A percentile compares a stretch with the other conserved stretches of the same genome.
These are phyloP conservation scores for Prinsepia uniflora DNA, from an alignment of 306 rosid genomes.

Conservation along the genomic window DNA sequence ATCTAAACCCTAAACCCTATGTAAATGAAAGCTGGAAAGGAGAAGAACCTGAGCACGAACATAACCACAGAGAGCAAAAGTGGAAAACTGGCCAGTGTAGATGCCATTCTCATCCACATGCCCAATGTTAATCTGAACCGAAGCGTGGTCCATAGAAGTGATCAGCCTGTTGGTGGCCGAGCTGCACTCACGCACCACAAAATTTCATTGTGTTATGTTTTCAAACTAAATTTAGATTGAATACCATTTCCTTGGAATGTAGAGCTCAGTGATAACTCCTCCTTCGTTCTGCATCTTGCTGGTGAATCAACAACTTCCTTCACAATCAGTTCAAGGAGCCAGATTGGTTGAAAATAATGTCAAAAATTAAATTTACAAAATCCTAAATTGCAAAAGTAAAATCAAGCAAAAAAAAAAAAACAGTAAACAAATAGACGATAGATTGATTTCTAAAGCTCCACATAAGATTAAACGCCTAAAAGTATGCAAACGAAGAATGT, in stretches of 20 bases:
- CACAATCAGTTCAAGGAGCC: too few species aligned
- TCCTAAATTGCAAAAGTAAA: too few species aligned
- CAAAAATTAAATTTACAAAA: too few species aligned
- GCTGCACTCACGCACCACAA: constrained; percentile 23
- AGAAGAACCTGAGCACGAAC: constrained; percentile 66
- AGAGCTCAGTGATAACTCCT: constrained; percentile 42
- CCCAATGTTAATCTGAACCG: constrained; percentile 64
- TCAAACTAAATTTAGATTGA: neutral
- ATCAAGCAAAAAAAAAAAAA: too few species aligned
- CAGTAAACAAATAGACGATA: too few species aligned
- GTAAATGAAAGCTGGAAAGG: neutral
- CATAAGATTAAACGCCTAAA: neutral
- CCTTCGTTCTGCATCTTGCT: constrained; percentile 45
- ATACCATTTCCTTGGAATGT: constrained; percentile 45
- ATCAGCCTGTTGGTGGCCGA: constrained; percentile 77
- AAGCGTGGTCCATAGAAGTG: constrained; percentile 67
- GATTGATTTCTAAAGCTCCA: neutral
- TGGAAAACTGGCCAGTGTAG: constrained; percentile 63
- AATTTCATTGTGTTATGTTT: neutral
- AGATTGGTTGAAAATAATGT: too few species aligned
- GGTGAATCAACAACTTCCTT: neutral
- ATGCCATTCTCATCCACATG: constrained; percentile 69
- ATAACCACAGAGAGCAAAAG: constrained; percentile 70
- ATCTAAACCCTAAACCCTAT: too few species aligned
- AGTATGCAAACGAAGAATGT: neutral